A percentile compares a stretch with the other conserved stretches of the same genome.
These are phyloP conservation scores for Clitopilus passeckerianus DNA, from an alignment of 768 basidiomycete species.

Conservation along the genomic window DNA sequence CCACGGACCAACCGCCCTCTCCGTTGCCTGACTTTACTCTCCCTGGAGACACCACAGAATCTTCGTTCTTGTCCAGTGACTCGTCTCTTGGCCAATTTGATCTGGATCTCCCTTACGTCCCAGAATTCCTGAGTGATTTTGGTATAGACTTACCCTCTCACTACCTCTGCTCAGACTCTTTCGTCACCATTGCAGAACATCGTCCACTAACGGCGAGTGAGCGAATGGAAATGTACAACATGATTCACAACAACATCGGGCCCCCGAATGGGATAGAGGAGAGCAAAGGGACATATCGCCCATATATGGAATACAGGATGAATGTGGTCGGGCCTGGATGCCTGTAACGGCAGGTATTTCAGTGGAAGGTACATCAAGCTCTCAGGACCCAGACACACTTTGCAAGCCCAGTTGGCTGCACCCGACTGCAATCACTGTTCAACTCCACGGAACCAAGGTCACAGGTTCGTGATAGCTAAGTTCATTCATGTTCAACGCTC, in stretches of 20 bases:
- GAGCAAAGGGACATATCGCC: slow-evolving; percentile 45
- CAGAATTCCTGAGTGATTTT: slow-evolving; percentile 1
- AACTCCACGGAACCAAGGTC: background rate
- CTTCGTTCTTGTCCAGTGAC: background rate
- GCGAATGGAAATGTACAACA: slow-evolving; percentile 45
- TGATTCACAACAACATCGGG: slow-evolving; percentile 44
- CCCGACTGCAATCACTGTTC: background rate
- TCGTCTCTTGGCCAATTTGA: slow-evolving; percentile 2
- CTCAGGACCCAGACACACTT: background rate
- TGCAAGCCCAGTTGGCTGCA: background rate
- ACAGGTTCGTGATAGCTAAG: background rate
- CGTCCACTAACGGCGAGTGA: slow-evolving; percentile 35
- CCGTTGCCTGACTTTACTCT: no score
- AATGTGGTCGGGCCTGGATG: no score
- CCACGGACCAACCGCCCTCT: no score
- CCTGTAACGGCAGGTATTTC: no score
- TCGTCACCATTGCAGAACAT: slow-evolving; percentile 20
- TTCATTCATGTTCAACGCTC: background rate
- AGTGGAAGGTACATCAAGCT: background rate
- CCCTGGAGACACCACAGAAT: no score
- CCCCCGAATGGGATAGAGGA: slow-evolving; percentile 42
- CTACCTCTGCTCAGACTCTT: slow-evolving; percentile 9
- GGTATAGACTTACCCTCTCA: slow-evolving; percentile 1
- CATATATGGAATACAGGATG: slow-evolving; percentile 44
- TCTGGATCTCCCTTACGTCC: slow-evolving; percentile 8